A percentile compares a stretch with the other conserved stretches of the same genome.
Evolutionary conservation across 176 grass and related monocot species (phyloP).

Genomic region (Chloris gayana): DNA sequence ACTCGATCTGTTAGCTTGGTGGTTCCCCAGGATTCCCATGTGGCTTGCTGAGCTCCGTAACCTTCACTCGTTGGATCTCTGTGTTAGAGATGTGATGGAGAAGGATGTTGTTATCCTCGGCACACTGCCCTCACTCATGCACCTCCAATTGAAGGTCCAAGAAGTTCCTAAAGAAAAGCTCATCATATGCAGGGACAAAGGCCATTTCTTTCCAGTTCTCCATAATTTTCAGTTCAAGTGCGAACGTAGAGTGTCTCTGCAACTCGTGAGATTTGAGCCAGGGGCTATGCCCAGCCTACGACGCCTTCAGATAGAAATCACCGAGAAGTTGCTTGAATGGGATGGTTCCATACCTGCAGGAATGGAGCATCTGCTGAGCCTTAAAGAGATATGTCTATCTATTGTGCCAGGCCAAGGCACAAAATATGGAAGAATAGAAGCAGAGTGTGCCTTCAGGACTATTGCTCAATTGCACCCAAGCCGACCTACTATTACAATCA

Average conservation of each 20-base stretch:
- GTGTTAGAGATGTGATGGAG: slow-evolving; percentile 7
- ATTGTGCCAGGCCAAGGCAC: not conserved
- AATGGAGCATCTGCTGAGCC: slow-evolving; percentile 22
- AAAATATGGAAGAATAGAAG: slow-evolving; percentile 7
- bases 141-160: slow-evolving; percentile 13
- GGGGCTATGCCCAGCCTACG: slow-evolving; percentile 20
- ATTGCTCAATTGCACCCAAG: not conserved
- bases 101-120: slow-evolving; percentile 1
- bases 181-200: not conserved
- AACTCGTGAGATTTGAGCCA: slow-evolving; percentile 18
- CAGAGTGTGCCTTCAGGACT: not conserved
- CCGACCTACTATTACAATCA: slow-evolving; percentile 14
- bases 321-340: not conserved
- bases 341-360: not conserved
- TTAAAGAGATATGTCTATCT: slow-evolving; percentile 22
- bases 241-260: slow-evolving; percentile 4
- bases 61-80: slow-evolving; percentile 15
- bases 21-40: slow-evolving; percentile 10
- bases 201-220: not conserved
- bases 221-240: slow-evolving; percentile 29
- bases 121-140: slow-evolving; percentile 12
- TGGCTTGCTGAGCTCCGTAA: slow-evolving; percentile 26
- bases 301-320: slow-evolving; percentile 15
- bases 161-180: slow-evolving; percentile 19
- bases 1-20: slow-evolving; percentile 25